Evolutionary conservation across 768 basidiomycete genomes (phyloP), one percentile per base, ranked within the genome.

Genomic region (Pulveroboletus sp.): DNA sequence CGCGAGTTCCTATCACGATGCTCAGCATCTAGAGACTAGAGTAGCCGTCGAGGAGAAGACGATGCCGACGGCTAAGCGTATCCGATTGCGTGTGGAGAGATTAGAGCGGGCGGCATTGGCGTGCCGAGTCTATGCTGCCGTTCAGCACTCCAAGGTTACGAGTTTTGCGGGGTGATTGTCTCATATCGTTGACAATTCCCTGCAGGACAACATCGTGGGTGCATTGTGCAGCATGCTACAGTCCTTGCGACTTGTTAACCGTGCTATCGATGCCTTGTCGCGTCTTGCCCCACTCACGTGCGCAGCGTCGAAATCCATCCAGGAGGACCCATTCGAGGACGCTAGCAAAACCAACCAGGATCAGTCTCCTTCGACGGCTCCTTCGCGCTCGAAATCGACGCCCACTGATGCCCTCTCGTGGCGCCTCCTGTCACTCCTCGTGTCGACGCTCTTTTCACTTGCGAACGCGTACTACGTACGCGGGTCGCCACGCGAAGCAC

Each of bases 401-500:
- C 68, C 73, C 37, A 68, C 80, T 37, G 76, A 81, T 47, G 79
- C 79, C 1, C 50, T 87, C 8, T 83, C 90, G 55, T 93, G 89
- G 89, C 76, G 84, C 1, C 72, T 92, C 10, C 79, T 85, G 3
- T 82, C 89, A 58, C 83, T 82, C 10, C 75, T 95, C 5, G 69
- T 93, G 5, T 69, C 72, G 0, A 81, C 83, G 0, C 69, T 89
- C 3, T 78, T 94, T 50, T 73, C 80, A 3, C 71, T 95, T 7
- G 73, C 79, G 0, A 75, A 81, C 8, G 74, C 79, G 0, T 90
- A 93, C 57, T 73, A 82, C 17, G 64, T 70, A 0, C 80, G 91
- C 15, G 95, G 95, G 0, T 91, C 93, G 6, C 79, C 84, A 3
- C 80, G 86, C 18, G 92, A 94, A 59, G 84, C 90, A 2, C 84